Conservation (phyloP, 2,329 filamentous ascomycete genomes). For the Aspergillus sp. region DNA sequence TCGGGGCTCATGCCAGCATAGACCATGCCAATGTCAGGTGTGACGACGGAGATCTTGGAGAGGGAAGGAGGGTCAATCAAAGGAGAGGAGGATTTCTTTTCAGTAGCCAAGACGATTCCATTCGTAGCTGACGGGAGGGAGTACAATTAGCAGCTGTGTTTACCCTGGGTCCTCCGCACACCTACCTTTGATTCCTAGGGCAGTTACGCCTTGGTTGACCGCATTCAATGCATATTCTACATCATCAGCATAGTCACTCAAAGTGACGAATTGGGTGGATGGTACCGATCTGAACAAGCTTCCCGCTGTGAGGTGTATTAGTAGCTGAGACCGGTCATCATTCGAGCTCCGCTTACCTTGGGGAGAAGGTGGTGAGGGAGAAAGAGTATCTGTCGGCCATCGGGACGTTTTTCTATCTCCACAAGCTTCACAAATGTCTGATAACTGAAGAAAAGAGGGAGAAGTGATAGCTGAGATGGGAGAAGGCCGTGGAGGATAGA, state of each 20-base stretch:
- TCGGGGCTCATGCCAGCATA: constrained; percentile 99
- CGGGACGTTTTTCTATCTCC: constrained; percentile 29
- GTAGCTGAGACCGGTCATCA: constrained; percentile 24
- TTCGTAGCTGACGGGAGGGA: constrained; percentile 73
- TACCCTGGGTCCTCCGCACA: not conserved
- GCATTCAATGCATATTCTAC: constrained; percentile 98
- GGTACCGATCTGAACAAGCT: constrained; percentile 96
- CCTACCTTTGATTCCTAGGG: constrained; percentile 95
- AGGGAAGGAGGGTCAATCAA: constrained; percentile 93
- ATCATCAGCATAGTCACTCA: constrained; percentile 16
- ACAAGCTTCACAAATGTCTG: constrained; percentile 15
- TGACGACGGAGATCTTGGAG: constrained; percentile 96
- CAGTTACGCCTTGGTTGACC: constrained; percentile 98
- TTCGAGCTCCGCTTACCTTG: constrained; percentile 63
- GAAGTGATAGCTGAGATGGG: constrained; percentile 13
- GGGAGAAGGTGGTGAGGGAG: constrained; percentile 98
- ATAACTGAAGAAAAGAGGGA: constrained; percentile 3
- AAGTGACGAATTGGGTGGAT: not conserved
- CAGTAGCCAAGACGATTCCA: constrained; percentile 96
- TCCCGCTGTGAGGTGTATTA: constrained; percentile 69
- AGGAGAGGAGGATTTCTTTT: constrained; percentile 98
- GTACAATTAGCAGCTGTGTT: constrained; percentile 16
- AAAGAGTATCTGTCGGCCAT: constrained; percentile 99
- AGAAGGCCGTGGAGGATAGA: constrained; percentile 19
- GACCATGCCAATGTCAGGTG: constrained; percentile 99